phyloP scores from a whole-genome alignment of 306 rosid genomes.

The Heteromeles arbutifolia region DNA sequence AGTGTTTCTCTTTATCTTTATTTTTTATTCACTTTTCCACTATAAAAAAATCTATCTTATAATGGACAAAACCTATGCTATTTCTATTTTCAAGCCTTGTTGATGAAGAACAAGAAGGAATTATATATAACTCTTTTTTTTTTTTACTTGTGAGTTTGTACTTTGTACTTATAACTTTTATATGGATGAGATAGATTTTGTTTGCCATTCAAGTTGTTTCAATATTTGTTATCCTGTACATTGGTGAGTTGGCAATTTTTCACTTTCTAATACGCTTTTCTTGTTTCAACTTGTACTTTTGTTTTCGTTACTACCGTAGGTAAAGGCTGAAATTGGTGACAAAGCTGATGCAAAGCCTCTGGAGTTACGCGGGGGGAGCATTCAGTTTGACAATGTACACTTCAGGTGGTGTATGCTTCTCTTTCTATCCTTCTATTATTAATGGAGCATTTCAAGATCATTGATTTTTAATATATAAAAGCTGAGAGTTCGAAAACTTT shows the following conservation, averaged over 20 bases:
- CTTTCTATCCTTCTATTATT: not conserved
- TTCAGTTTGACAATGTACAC: conserved; percentile 69
- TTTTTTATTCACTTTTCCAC: not conserved
- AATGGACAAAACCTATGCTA: not conserved
- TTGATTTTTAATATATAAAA: not conserved
- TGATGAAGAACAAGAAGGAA: not conserved
- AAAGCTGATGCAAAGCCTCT: conserved; percentile 61
- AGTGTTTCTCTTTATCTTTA: not conserved
- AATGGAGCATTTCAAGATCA: not conserved
- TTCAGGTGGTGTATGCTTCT: conserved; percentile 52
- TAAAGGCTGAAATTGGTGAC: conserved; percentile 68
- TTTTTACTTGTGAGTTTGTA: not conserved
- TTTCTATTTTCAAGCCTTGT: not conserved
- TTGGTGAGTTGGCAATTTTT: not conserved
- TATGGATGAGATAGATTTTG: not conserved
- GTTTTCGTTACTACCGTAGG: conserved; percentile 40
- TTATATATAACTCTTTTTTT: not conserved
- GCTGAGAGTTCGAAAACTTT: not conserved
- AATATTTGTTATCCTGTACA: not conserved
- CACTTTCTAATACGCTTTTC: conserved; percentile 7
- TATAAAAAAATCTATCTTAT: not conserved
- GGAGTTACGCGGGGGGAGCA: conserved; percentile 58
- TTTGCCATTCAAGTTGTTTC: not conserved
- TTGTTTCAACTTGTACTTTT: not conserved
- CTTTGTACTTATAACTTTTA: not conserved